Evolutionary conservation across 768 basidiomycete genomes (phyloP).

Genomic region (Gymnopilus junonius): DNA sequence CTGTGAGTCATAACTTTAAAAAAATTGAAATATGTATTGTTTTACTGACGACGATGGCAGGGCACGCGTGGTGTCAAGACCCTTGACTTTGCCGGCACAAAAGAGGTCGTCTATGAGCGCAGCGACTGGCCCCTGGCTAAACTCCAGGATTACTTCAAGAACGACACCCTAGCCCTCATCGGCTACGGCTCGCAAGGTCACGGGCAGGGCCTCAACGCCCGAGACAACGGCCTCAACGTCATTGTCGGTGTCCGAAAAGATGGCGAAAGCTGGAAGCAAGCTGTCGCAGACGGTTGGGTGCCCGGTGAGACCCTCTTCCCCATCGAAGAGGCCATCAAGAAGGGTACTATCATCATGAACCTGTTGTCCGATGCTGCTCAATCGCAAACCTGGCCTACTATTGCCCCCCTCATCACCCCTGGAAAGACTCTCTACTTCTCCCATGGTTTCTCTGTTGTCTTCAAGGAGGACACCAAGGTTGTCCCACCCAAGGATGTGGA

Average conservation of each 20-base stretch:
- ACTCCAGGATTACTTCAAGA: conserved; percentile 99
- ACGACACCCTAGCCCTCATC: conserved; percentile 98
- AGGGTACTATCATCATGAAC: conserved; percentile 99
- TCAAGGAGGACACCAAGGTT: conserved; percentile 96
- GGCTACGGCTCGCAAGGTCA: conserved; percentile 99
- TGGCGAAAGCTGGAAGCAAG: conserved; percentile 97
- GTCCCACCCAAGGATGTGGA: conserved; percentile 92
- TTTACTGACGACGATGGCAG: conserved; percentile 20
- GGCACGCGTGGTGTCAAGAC: conserved; percentile 87
- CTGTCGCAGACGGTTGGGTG: conserved; percentile 95
- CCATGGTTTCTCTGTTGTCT: conserved; percentile 99
- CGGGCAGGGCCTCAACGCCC: conserved; percentile 97
- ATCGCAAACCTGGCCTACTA: conserved; percentile 88
- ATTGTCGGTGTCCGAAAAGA: conserved; percentile 97
- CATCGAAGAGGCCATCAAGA: conserved; percentile 95
- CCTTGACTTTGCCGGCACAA: conserved; percentile 93
- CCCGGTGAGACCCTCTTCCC: conserved; percentile 98
- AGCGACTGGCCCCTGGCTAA: conserved; percentile 97
- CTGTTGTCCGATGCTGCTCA: conserved; percentile 99
- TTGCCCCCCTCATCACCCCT: conserved; percentile 96
- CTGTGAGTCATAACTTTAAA: conserved; percentile 31
- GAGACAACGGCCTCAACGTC: conserved; percentile 98
- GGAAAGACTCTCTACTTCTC: conserved; percentile 99
- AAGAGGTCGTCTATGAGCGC: conserved; percentile 94
- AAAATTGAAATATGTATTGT: not conserved